Base-by-base conservation (phyloP, 2,329 filamentous ascomycete genomes). In the Fusarium protoensiforme region DNA sequence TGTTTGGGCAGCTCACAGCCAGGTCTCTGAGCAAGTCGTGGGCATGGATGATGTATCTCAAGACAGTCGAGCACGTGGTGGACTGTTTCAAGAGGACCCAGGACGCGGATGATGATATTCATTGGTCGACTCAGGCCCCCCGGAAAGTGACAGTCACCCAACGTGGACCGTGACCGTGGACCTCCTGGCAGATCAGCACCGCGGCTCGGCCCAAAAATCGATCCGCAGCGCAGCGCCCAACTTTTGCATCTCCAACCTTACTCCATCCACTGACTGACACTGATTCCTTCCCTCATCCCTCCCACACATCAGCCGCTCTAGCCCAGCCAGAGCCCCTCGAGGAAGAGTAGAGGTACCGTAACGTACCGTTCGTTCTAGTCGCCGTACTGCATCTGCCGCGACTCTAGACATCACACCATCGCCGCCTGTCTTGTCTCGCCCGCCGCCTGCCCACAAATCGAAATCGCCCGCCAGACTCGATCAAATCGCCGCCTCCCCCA, bases 401-500 rank as follows among this genome's bases (percentile, higher is more conserved):
- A 72, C 68, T 66, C 62, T 66, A 61, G 58, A 69, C 71, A 73
- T 73, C 57, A 43, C 57, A 61, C 58, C 61, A 24, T 62, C 61
- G 46, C 38, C 48, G 59, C 38, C 38, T 69, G 61, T 36, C 39
- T 65, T 56, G 56, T 51, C 61, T 68, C 43, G 60, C 51, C 57
- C 43, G 59, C 61, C 57, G 56, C 48, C 48, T 71, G 67, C 61
- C 71, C 71, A 66, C 71, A 74, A 74, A 74, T 74, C 68, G 71
- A 72, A 59, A 31, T 71, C 43, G 63, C 62, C 72, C 71, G 66
- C 74, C 71, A 66, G n/a, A 61, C 73, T 72, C 66, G 64, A 74
- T 74, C 71, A 71, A 77, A 74, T 67, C 73, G 73, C 66, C 65
- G 67, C 73, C 68, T 77, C 76, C 76, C 75, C 76, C 75, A 77